Evolutionary conservation across 2,329 filamentous ascomycete genomes (phyloP).

Genomic region (Neofusicoccum parvum): DNA sequence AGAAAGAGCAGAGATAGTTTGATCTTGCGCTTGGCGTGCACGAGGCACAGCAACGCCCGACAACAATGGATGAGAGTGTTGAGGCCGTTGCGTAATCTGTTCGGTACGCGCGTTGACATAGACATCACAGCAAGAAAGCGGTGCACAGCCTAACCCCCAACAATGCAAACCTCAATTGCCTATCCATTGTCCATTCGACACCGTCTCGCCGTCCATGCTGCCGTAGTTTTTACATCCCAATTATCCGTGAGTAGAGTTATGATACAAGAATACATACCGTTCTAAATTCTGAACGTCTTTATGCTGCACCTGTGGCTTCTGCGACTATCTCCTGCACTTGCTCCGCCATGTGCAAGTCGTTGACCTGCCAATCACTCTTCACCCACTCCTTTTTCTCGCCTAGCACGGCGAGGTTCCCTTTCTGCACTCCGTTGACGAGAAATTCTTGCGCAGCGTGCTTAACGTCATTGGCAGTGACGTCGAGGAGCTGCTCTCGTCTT

Average conservation of each 20-base stretch:
- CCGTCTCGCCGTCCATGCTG: slow-evolving; percentile 4
- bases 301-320: neutral
- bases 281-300: slow-evolving; percentile 2
- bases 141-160: neutral
- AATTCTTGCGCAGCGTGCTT: slow-evolving; percentile 79
- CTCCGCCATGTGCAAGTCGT: slow-evolving; percentile 67
- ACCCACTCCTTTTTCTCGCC: slow-evolving; percentile 83
- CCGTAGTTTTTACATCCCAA: slow-evolving; percentile 6
- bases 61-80: slow-evolving; percentile 1
- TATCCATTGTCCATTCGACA: neutral
- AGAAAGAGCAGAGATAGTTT: neutral
- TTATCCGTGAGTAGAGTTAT: slow-evolving; percentile 20
- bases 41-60: slow-evolving; percentile 8
- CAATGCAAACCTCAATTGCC: neutral
- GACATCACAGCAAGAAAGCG: neutral
- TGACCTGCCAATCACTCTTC: slow-evolving; percentile 69
- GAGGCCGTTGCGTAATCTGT: slow-evolving; percentile 9
- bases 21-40: slow-evolving; percentile 15
- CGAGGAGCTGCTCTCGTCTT: slow-evolving; percentile 80
- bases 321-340: slow-evolving; percentile 29
- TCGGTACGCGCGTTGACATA: neutral
- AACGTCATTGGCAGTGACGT: slow-evolving; percentile 81
- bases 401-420: slow-evolving; percentile 68
- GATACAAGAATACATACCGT: slow-evolving; percentile 17
- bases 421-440: slow-evolving; percentile 67